Evolutionary conservation across 2,329 filamentous ascomycete species (phyloP).

Genomic region (Venturia pyrina): DNA sequence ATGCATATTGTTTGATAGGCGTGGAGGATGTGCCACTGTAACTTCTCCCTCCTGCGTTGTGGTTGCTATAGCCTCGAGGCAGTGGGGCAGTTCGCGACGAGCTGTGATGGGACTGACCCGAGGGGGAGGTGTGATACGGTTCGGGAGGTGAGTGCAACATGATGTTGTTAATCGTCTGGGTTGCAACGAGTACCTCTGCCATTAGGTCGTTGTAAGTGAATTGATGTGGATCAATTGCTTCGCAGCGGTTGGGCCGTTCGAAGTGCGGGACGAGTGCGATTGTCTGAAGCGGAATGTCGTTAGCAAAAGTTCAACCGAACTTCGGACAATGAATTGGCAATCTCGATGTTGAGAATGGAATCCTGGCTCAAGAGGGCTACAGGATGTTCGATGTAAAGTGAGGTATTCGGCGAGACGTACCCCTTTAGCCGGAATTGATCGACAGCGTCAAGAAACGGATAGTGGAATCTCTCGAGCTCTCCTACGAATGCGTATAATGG

Average conservation of each 20-base stretch:
- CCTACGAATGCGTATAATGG: constrained; percentile 5
- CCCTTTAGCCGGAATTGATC: constrained; percentile 6
- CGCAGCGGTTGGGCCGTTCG: background rate
- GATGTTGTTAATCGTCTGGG: constrained; percentile 5
- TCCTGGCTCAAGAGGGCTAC: constrained; percentile 3
- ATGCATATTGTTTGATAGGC: constrained; percentile 41
- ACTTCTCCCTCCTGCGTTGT: constrained; percentile 22
- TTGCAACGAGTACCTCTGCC: constrained; percentile 25
- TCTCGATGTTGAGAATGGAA: background rate
- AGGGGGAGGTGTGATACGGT: constrained; percentile 6
- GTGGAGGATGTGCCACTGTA: constrained; percentile 33
- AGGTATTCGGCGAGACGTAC: constrained; percentile 5
- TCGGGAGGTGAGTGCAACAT: constrained; percentile 10
- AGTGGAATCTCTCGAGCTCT: background rate
- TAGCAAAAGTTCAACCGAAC: background rate
- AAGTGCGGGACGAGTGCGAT: background rate
- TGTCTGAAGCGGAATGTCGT: background rate
- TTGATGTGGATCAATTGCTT: constrained; percentile 4
- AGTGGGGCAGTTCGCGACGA: background rate
- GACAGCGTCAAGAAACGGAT: background rate
- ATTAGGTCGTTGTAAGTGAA: constrained; percentile 18
- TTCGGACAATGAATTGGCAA: background rate
- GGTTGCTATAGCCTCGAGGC: constrained; percentile 2
- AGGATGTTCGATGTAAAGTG: constrained; percentile 6
- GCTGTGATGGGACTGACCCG: constrained; percentile 11